Conservation (phyloP, 202 grass and related monocot genomes). For the Tripidium arundinaceum region DNA sequence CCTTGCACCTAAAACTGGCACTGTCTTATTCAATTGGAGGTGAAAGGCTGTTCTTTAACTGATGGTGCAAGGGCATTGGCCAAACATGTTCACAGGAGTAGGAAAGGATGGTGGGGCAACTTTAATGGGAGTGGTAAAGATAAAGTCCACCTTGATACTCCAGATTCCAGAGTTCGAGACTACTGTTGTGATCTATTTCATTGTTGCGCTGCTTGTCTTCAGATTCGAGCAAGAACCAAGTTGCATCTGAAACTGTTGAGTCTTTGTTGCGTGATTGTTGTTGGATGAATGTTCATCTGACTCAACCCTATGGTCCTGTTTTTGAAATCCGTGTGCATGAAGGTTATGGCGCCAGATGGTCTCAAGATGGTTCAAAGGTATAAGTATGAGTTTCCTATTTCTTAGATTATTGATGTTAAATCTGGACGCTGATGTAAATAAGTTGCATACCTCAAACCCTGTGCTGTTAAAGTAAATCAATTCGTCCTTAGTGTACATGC, state of each 20-base stretch:
- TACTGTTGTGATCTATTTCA: not conserved
- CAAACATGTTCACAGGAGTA: conserved; percentile 86
- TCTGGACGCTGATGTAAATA: conserved; percentile 16
- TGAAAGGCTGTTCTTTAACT: conserved; percentile 84
- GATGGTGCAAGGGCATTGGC: conserved; percentile 89
- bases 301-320: conserved; percentile 55
- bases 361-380: conserved; percentile 80
- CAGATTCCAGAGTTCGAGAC: not conserved
- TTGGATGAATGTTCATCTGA: conserved; percentile 89
- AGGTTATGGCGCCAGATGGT: conserved; percentile 92
- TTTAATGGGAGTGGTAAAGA: conserved; percentile 66
- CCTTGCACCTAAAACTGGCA: conserved; percentile 21
- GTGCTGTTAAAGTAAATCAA: not conserved
- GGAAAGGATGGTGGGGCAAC: conserved; percentile 72
- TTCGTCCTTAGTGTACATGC: not conserved
- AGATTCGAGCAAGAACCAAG: conserved; percentile 68
- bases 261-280: conserved; percentile 56
- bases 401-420: not conserved
- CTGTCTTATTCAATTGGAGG: conserved; percentile 48
- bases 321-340: conserved; percentile 85
- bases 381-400: not conserved
- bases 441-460: not conserved
- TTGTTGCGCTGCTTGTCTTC: conserved; percentile 24
- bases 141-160: conserved; percentile 28
- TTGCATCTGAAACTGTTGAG: conserved; percentile 49